Percentiles rank a stretch among this genome's conserved stretches.
These are phyloP conservation scores for Saccharomycopsis phalli DNA, from an alignment of 1,139 yeast species.

Conservation along the genomic window DNA sequence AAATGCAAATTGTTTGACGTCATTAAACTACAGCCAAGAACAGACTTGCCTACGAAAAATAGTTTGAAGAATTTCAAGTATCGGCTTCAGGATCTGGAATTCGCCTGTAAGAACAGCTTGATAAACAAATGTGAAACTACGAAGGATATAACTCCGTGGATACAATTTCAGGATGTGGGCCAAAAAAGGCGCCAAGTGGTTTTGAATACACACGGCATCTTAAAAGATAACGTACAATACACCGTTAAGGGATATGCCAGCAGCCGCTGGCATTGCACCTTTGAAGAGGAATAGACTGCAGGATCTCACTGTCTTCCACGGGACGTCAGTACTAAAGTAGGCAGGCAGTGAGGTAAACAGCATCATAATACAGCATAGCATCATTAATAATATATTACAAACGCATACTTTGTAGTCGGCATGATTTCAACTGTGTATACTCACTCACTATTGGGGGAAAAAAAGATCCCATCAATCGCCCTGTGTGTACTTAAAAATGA, in stretches of 20 bases:
- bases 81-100: neutral
- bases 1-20: slow-evolving; percentile 17
- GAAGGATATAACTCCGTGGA: slow-evolving; percentile 12
- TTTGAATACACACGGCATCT: slow-evolving; percentile 22
- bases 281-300: too few species aligned
- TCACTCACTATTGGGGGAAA: too few species aligned
- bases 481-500: too few species aligned
- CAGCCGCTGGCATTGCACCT: slow-evolving; percentile 40
- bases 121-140: neutral
- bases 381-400: neutral
- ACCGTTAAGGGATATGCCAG: slow-evolving; percentile 47
- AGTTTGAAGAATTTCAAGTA: slow-evolving; percentile 11
- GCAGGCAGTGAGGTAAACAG: neutral
- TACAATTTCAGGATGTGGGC: slow-evolving; percentile 14
- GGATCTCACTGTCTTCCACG: too few species aligned
- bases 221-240: slow-evolving; percentile 31
- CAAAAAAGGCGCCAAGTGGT: neutral
- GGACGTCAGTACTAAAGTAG: too few species aligned
- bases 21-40: slow-evolving; percentile 17
- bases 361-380: neutral
- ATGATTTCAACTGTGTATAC: too few species aligned
- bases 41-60: slow-evolving; percentile 12
- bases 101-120: neutral
- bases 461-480: too few species aligned
- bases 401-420: too few species aligned